Conservation (phyloP, 2,329 filamentous ascomycete genomes). For the Bipolaris oryzae region DNA sequence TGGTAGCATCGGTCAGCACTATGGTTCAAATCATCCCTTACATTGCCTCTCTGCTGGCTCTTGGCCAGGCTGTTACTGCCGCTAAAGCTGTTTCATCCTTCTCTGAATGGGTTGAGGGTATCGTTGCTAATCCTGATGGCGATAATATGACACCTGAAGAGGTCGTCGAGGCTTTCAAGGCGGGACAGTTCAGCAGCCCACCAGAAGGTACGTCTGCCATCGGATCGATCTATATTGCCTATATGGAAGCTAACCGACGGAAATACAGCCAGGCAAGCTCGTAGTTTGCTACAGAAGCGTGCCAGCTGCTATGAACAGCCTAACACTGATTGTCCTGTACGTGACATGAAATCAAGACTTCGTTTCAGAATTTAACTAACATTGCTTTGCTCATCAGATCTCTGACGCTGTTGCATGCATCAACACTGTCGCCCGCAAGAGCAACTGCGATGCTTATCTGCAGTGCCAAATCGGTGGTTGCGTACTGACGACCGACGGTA, state of each 20-base stretch:
- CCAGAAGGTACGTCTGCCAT: slow-evolving; percentile 12
- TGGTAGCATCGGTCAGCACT: slow-evolving; percentile 8
- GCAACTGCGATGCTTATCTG: slow-evolving; percentile 9
- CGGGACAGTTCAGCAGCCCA: slow-evolving; percentile 15
- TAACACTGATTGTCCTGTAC: slow-evolving; percentile 14
- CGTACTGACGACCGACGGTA: slow-evolving; percentile 16
- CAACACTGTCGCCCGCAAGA: slow-evolving; percentile 20
- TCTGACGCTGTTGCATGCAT: slow-evolving; percentile 19
- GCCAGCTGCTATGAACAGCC: slow-evolving; percentile 13
- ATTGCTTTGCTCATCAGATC: slow-evolving; percentile 10
- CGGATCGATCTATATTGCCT: slow-evolving; percentile 1
- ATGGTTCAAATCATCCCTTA: slow-evolving; percentile 21
- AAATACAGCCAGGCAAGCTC: slow-evolving; percentile 11
- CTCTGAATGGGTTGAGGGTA: slow-evolving; percentile 23
- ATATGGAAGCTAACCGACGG: slow-evolving; percentile 7
- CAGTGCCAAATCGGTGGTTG: slow-evolving; percentile 16
- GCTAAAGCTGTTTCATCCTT: slow-evolving; percentile 20
- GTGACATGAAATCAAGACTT: slow-evolving; percentile 5
- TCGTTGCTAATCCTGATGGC: slow-evolving; percentile 16
- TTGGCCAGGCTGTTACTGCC: slow-evolving; percentile 15
- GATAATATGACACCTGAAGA: slow-evolving; percentile 22
- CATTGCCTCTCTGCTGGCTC: slow-evolving; percentile 13
- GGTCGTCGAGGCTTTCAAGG: slow-evolving; percentile 15
- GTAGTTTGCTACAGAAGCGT: slow-evolving; percentile 18
- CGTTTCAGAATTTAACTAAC: slow-evolving; percentile 8